These are phyloP conservation scores for Globisporangium okanoganense DNA, from an alignment of 352 stramenopile genomes.

Conservation along the genomic window DNA sequence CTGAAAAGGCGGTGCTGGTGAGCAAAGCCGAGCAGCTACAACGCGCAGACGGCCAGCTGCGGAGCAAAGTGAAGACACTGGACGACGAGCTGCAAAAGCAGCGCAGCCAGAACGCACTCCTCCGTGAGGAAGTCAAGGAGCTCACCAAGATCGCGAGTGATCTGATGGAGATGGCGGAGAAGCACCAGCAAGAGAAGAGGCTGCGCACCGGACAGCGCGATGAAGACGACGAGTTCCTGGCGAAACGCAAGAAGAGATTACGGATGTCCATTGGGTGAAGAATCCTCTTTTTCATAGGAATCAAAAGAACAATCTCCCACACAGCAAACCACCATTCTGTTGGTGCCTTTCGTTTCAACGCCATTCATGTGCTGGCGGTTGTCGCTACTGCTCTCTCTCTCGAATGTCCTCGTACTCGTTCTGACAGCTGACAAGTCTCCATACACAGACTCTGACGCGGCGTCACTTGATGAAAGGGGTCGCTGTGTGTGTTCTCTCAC, in stretches of 20 bases:
- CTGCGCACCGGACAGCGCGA: constrained; percentile 7
- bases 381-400: not conserved
- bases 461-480: too few species aligned
- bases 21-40: constrained; percentile 63
- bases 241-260: constrained; percentile 17
- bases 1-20: constrained; percentile 59
- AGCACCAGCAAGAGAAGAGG: constrained; percentile 37
- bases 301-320: constrained; percentile 5
- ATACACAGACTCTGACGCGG: too few species aligned
- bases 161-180: constrained; percentile 65
- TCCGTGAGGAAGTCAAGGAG: constrained; percentile 50
- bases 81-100: constrained; percentile 37
- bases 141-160: constrained; percentile 57
- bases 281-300: not conserved
- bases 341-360: not conserved
- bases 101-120: constrained; percentile 26
- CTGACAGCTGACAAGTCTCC: too few species aligned
- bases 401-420: not conserved
- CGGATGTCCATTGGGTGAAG: constrained; percentile 21
- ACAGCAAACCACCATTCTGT: not conserved
- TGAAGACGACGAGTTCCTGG: constrained; percentile 12
- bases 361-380: too few species aligned
- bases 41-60: constrained; percentile 52
- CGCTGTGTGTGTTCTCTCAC: not conserved
- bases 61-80: constrained; percentile 38